A percentile compares a stretch with the other conserved stretches of the same genome.
Evolutionary conservation across 306 rosid species (phyloP).

Genomic region (Senna tora): DNA sequence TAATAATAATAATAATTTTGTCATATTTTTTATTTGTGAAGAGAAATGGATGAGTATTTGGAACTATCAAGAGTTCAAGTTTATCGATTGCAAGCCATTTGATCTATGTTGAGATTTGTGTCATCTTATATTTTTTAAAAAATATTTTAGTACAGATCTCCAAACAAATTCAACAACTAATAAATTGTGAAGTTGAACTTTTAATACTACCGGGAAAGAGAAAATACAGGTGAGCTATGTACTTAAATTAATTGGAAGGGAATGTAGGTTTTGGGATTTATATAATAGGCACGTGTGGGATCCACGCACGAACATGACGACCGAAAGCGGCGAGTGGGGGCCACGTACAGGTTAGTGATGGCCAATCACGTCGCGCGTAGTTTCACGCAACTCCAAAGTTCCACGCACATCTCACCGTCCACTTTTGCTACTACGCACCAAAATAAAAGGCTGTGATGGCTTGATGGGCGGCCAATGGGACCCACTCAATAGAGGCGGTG

Average conservation of each 20-base stretch:
- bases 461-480: not conserved
- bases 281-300: not conserved
- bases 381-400: not conserved
- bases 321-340: not conserved
- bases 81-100: too few relatives aligned
- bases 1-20: too few relatives aligned
- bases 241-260: not conserved
- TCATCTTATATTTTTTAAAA: too few relatives aligned
- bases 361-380: not conserved
- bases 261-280: not conserved
- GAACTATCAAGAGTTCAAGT: too few relatives aligned
- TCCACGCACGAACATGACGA: slow-evolving; percentile 2
- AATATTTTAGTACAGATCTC: too few relatives aligned
- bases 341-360: not conserved
- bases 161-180: too few relatives aligned
- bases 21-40: too few relatives aligned
- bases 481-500: slow-evolving; percentile 5
- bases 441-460: not conserved
- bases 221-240: too few relatives aligned
- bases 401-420: not conserved
- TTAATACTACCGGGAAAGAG: too few relatives aligned
- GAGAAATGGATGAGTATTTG: too few relatives aligned
- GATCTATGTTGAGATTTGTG: too few relatives aligned
- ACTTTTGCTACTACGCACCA: not conserved
- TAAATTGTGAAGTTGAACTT: too few relatives aligned